Base-by-base conservation (phyloP, 768 basidiomycete genomes). In the Lentinus brumalis region DNA sequence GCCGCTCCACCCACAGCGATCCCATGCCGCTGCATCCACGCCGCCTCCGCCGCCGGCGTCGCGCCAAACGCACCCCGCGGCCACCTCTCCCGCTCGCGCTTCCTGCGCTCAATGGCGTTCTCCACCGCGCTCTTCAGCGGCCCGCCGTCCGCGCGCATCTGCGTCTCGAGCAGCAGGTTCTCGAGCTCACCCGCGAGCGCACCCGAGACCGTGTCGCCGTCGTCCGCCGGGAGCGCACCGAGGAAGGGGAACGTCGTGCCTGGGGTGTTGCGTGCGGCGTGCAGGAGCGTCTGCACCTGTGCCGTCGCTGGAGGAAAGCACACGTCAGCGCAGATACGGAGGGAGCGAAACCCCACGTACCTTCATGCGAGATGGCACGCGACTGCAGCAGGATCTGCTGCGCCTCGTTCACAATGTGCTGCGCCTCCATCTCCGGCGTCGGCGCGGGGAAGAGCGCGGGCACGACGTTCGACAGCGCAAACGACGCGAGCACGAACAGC, bases 381-480 rank as follows among this genome's bases (percentile, higher is more conserved):
- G 80, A 68, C 16, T 85, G 64, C 10, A 72, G 71, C 11, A 74
- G 75, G 4, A 86, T 73, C 31, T 79, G 70, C 39, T 81, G 71
- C 14, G 76, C 78, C 44, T 78, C 66, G 46, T 64, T 67, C 0
- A 66, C 69, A 0, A 61, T 58, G 49, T 70, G 61, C 16, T 70
- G 68, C 49, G 54, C 58, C 44, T 59, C 35, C 47, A 65, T 60
- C n/a, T 40, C 68, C 40, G 79, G 75, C 6, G 75, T 71, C 0
- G 67, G 61, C 12, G 64, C 39, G 10, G 86, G 83, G 62, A 86
- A 81, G 57, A 94, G 76, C 32, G 84, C 83, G 0, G 92, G 92
- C 0, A 83, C 83, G 5, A 94, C 85, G 18, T 87, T 79, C 15
- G 82, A 84, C 10, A 93, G 79, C 0, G 90, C 91, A 41, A 92